These are phyloP conservation scores for Melampsora larici-populina DNA, from an alignment of 1,284 basidiomycete species.

Conservation along the genomic window DNA sequence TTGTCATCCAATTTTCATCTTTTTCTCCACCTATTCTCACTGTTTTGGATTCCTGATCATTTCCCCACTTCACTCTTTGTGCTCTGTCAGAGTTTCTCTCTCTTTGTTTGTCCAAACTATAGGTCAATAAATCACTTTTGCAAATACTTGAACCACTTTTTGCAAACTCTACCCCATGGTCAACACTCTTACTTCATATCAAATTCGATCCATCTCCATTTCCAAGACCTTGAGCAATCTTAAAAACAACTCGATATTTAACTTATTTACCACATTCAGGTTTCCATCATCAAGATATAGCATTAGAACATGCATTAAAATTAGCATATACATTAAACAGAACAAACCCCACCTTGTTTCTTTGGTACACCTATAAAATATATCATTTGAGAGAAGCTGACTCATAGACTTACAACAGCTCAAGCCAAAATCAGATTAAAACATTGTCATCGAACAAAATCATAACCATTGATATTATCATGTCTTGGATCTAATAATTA, in stretches of 20 bases:
- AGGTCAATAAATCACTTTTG: no score
- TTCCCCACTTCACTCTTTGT: no score
- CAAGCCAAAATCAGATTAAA: slow-evolving; percentile 5
- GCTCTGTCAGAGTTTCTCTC: no score
- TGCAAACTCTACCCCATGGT: no score
- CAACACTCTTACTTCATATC: no score
- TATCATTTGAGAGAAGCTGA: slow-evolving; percentile 23
- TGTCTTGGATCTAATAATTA: slow-evolving; percentile 10
- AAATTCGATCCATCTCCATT: neutral
- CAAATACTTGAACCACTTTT: no score
- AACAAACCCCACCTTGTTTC: slow-evolving; percentile 67
- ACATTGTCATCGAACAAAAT: no score
- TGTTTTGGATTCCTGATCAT: no score
- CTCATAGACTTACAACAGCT: neutral
- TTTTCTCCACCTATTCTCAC: no score
- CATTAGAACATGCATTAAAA: slow-evolving; percentile 72
- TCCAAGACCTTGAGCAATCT: neutral
- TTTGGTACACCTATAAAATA: slow-evolving; percentile 57
- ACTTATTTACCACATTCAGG: slow-evolving; percentile 55
- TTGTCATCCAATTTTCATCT: no score
- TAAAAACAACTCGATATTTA: slow-evolving; percentile 26
- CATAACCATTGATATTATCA: neutral
- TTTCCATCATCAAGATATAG: slow-evolving; percentile 77
- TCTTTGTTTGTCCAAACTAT: no score
- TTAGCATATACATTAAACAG: slow-evolving; percentile 67